Evolutionary conservation across 805 yeast species (phyloP), one percentile per base, ranked within the genome.

Genomic region (Torulaspora gathmanii): DNA sequence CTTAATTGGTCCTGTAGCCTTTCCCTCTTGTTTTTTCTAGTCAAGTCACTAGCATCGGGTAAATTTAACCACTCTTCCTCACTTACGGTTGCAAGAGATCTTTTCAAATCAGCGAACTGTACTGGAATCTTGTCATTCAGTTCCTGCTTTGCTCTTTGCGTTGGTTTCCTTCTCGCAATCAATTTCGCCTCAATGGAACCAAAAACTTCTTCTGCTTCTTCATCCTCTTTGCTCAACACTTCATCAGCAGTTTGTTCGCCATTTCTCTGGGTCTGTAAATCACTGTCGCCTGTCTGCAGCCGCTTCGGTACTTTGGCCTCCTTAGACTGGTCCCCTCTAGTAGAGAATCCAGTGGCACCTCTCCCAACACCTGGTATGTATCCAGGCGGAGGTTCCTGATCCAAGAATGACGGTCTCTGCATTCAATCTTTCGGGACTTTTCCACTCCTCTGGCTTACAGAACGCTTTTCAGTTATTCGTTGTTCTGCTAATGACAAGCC

Each of bases 281-380:
- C 13, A 20, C 16, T 19, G 15, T 40, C 44, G 43, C 49, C 57
- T 19, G 56, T 59, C 12, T 46, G 55, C 19, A 54, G 37, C 49
- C 68, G 42, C 48, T 56, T 45, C 45, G 70, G 60, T 43, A 44
- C 37, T 33, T 46, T 64, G 15, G 29, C 34, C 23, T 37, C 39
- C 3, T 29, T 46, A 11, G 40, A 29, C 54, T 61, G 49, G 50
- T 84, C 95, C 1, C 93, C 87, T 47, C 88, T 76, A 0, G 96
- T 88, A 0, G 90, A 80, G 64, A 93, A 90, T 4, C 97, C 98
- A 1, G 86, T 78, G 1, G 97, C 98, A 22, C 99, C 99, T 60
- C 99, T 73, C 0, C 97, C 98, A 6, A 89, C 67, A 20, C 99
- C 99, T 3, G 98, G 84, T 33, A 89, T 77, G 60, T 91, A 91